Evolutionary conservation across 2,329 filamentous ascomycete species (phyloP).

Genomic region (Dothideomycetidae sp.): DNA sequence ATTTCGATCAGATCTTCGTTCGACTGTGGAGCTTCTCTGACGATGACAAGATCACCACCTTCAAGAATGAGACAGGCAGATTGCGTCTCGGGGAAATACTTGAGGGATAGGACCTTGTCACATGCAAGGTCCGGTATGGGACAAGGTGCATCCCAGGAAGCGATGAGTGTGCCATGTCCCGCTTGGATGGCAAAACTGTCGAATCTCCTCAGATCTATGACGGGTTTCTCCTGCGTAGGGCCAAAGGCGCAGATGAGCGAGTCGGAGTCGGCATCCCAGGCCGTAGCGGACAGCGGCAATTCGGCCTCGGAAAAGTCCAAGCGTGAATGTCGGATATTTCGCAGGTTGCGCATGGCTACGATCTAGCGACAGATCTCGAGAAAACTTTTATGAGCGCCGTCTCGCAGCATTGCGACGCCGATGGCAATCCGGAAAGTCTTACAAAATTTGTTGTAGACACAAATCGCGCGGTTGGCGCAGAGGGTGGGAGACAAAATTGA

Average conservation of each 20-base stretch:
- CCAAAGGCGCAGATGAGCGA: slow-evolving; percentile 73
- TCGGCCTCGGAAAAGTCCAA: slow-evolving; percentile 43
- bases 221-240: slow-evolving; percentile 52
- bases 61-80: slow-evolving; percentile 72
- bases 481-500: too few relatives aligned
- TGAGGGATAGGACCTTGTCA: slow-evolving; percentile 64
- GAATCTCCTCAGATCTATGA: slow-evolving; percentile 56
- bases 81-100: slow-evolving; percentile 69
- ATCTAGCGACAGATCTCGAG: too few relatives aligned
- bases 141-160: slow-evolving; percentile 79
- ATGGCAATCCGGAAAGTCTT: too few relatives aligned
- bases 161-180: slow-evolving; percentile 40
- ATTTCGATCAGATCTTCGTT: slow-evolving; percentile 81
- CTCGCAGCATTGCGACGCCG: too few relatives aligned
- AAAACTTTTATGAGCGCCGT: too few relatives aligned
- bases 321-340: slow-evolving; percentile 56
- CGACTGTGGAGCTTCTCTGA: slow-evolving; percentile 54
- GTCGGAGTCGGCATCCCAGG: slow-evolving; percentile 73
- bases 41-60: slow-evolving; percentile 79
- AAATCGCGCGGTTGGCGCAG: too few relatives aligned
- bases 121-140: slow-evolving; percentile 59
- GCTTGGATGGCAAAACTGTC: slow-evolving; percentile 27
- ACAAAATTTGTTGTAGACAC: too few relatives aligned
- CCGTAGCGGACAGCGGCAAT: slow-evolving; percentile 55
- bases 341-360: slow-evolving; percentile 75